Evolutionary conservation across 2,329 filamentous ascomycete species (phyloP).

Genomic region (Simplicillium sp.): DNA sequence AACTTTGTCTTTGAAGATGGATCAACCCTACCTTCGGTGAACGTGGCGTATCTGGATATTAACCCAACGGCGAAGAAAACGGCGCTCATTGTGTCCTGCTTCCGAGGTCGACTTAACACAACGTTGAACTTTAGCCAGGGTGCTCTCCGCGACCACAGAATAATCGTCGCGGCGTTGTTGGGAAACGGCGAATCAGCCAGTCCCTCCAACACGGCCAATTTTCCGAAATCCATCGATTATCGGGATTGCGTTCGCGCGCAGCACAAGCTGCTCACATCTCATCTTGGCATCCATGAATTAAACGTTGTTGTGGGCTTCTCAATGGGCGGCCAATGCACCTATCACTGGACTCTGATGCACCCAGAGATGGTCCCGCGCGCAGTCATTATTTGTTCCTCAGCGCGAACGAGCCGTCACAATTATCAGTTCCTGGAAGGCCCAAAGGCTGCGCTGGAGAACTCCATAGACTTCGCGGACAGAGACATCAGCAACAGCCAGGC

Average conservation of each 20-base stretch:
- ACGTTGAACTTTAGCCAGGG: constrained; percentile 36
- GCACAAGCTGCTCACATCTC: constrained; percentile 23
- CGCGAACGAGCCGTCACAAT: constrained; percentile 35
- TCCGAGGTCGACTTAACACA: constrained; percentile 37
- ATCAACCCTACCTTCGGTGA: constrained; percentile 15
- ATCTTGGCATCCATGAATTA: constrained; percentile 21
- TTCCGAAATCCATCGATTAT: constrained; percentile 28
- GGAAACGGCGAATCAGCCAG: constrained; percentile 38
- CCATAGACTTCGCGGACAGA: constrained; percentile 29
- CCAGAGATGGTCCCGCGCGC: constrained; percentile 27
- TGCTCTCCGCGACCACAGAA: constrained; percentile 29
- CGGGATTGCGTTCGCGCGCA: constrained; percentile 32
- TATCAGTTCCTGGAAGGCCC: constrained; percentile 37
- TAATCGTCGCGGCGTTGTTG: constrained; percentile 35
- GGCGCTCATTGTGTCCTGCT: constrained; percentile 45
- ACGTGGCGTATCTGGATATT: constrained; percentile 16
- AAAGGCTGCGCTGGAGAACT: constrained; percentile 27
- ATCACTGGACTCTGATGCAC: constrained; percentile 35
- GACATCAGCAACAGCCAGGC: constrained; percentile 14
- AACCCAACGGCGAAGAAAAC: constrained; percentile 21
- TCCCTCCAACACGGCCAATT: constrained; percentile 31
- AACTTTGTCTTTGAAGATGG: constrained; percentile 8
- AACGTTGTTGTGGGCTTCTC: constrained; percentile 35
- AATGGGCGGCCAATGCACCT: constrained; percentile 40
- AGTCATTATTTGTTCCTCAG: constrained; percentile 34